A percentile compares a stretch with the other conserved stretches of the same genome.
Conservation (phyloP, 2,329 filamentous ascomycete genomes). For the Fusarium subglutinans region DNA sequence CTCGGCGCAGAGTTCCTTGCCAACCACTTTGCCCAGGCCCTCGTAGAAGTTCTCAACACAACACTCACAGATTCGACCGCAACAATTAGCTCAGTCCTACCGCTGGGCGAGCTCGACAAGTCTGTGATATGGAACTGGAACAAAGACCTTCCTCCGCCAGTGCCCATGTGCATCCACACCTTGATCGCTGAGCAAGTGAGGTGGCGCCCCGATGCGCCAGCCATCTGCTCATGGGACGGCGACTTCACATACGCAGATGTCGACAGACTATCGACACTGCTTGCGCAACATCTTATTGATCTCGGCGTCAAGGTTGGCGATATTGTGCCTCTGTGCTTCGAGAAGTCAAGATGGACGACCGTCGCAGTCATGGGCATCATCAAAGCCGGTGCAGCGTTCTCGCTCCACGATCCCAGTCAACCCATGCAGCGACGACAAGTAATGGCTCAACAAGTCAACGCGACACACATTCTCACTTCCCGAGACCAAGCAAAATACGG, state of each 20-base stretch:
- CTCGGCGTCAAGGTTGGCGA: conserved; percentile 39
- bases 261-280: conserved; percentile 33
- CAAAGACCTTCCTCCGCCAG: conserved; percentile 31
- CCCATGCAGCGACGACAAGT: conserved; percentile 36
- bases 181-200: conserved; percentile 39
- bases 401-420: conserved; percentile 44
- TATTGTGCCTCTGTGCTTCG: conserved; percentile 45
- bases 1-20: conserved; percentile 37
- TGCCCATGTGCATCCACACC: conserved; percentile 36
- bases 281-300: conserved; percentile 33
- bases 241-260: conserved; percentile 44
- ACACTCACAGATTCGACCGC: conserved; percentile 19
- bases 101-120: conserved; percentile 33
- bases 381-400: conserved; percentile 48
- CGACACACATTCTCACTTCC: conserved; percentile 35
- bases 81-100: conserved; percentile 26
- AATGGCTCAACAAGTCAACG: conserved; percentile 35
- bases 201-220: conserved; percentile 36
- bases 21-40: conserved; percentile 35
- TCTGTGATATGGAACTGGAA: conserved; percentile 41
- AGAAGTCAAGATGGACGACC: conserved; percentile 46
- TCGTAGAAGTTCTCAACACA: conserved; percentile 39
- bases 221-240: conserved; percentile 47
- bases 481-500: conserved; percentile 26
- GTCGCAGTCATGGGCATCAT: conserved; percentile 46